These are phyloP conservation scores for Linanthus parryae DNA, from an alignment of 148 eudicot species.

Conservation along the genomic window DNA sequence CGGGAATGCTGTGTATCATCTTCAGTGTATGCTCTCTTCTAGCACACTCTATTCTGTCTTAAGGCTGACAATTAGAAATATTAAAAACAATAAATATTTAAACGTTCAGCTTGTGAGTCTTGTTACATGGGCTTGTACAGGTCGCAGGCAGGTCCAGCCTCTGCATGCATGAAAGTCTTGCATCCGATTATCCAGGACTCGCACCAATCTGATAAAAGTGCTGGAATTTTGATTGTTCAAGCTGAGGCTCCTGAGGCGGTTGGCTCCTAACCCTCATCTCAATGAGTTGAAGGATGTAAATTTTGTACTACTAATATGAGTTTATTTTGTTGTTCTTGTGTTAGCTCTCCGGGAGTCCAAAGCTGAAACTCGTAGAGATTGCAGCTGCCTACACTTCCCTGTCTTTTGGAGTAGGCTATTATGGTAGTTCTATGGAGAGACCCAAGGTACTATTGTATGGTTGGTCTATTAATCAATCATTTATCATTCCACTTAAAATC, in stretches of 20 bases:
- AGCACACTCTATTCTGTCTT: background rate
- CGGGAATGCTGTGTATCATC: constrained; percentile 80
- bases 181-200: constrained; percentile 36
- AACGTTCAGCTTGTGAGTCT: background rate
- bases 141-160: constrained; percentile 79
- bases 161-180: constrained; percentile 73
- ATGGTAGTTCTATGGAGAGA: constrained; percentile 70
- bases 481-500: background rate
- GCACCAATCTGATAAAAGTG: constrained; percentile 51
- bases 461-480: background rate
- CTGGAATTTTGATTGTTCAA: constrained; percentile 83
- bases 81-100: no score
- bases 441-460: constrained; percentile 57
- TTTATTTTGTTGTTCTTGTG: constrained; percentile 4
- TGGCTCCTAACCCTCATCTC: constrained; percentile 9
- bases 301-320: no score
- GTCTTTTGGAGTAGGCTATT: constrained; percentile 92
- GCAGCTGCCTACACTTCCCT: constrained; percentile 74
- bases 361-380: constrained; percentile 78
- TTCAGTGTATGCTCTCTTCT: constrained; percentile 46
- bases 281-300: no score
- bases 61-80: background rate
- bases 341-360: constrained; percentile 38
- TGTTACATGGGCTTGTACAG: constrained; percentile 29
- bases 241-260: constrained; percentile 60